Evolutionary conservation across 2,329 filamentous ascomycete species (phyloP).

Genomic region (Xylaria sp.): DNA sequence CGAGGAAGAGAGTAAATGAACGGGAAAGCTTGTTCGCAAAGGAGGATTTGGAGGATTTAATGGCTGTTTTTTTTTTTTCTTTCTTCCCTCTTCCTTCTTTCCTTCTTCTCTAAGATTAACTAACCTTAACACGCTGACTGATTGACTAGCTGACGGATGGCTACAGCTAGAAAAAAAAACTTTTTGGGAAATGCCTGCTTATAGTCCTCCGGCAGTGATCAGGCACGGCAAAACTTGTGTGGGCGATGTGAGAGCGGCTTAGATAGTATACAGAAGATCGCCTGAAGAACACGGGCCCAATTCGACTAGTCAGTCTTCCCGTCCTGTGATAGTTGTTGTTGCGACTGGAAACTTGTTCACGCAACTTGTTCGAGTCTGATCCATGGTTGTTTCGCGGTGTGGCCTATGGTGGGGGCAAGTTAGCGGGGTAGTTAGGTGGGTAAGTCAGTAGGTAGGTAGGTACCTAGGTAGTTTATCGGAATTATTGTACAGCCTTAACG

Average conservation of each 20-base stretch:
- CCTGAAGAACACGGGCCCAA: neutral
- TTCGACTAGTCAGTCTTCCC: neutral
- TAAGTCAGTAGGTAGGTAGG: neutral
- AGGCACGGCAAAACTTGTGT: neutral
- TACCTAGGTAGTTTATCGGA: slow-evolving; percentile 29
- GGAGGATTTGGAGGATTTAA: neutral
- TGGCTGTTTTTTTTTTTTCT: neutral
- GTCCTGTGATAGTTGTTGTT: slow-evolving; percentile 1
- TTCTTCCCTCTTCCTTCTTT: neutral
- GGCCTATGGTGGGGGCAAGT: slow-evolving; percentile 33
- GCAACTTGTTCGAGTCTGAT: slow-evolving; percentile 5
- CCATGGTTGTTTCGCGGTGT: slow-evolving; percentile 26
- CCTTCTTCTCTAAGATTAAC: neutral
- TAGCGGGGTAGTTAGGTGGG: slow-evolving; percentile 27
- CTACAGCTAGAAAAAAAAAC: neutral
- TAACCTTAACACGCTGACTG: neutral
- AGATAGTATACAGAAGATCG: neutral
- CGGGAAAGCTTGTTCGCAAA: neutral
- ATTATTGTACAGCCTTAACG: neutral
- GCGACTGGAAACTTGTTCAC: slow-evolving; percentile 9
- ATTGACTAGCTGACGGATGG: neutral
- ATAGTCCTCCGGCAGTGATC: neutral
- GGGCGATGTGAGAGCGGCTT: neutral
- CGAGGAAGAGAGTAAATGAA: neutral
- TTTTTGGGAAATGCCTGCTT: neutral